Evolutionary conservation across 352 stramenopile species (phyloP).

Genomic region (Blastocystis sp.): DNA sequence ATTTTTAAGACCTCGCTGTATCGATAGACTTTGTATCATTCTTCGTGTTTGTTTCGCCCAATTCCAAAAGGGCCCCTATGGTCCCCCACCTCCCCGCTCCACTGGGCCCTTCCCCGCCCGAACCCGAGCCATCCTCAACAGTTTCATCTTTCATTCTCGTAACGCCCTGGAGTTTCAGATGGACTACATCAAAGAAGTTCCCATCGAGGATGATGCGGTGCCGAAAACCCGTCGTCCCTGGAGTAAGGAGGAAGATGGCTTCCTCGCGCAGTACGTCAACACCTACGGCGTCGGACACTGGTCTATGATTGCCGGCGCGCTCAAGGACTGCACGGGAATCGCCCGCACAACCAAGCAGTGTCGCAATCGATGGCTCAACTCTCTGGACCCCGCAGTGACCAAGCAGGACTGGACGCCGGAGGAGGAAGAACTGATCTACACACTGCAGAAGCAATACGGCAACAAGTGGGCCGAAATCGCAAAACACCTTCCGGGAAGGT

Average conservation of each 20-base stretch:
- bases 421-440: constrained; percentile 58
- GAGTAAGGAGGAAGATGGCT: constrained; percentile 58
- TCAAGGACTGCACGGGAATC: constrained; percentile 28
- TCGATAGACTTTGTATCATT: neutral
- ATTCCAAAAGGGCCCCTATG: neutral
- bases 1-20: neutral
- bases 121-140: neutral
- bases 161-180: constrained; percentile 53
- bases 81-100: too few species aligned
- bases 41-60: neutral
- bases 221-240: constrained; percentile 28
- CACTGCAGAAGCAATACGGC: constrained; percentile 26
- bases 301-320: constrained; percentile 5
- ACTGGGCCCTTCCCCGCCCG: neutral
- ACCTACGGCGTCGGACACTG: constrained; percentile 57
- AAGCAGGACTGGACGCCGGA: constrained; percentile 57
- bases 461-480: constrained; percentile 62
- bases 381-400: constrained; percentile 60
- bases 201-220: neutral
- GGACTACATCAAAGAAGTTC: constrained; percentile 28
- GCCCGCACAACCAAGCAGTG: constrained; percentile 62
- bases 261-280: constrained; percentile 28
- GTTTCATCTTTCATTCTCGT: constrained; percentile 40
- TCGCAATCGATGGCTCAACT: constrained; percentile 62
- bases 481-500: constrained; percentile 59